These are phyloP conservation scores for Boletus speciosus DNA, from an alignment of 768 basidiomycete genomes.

Conservation along the genomic window DNA sequence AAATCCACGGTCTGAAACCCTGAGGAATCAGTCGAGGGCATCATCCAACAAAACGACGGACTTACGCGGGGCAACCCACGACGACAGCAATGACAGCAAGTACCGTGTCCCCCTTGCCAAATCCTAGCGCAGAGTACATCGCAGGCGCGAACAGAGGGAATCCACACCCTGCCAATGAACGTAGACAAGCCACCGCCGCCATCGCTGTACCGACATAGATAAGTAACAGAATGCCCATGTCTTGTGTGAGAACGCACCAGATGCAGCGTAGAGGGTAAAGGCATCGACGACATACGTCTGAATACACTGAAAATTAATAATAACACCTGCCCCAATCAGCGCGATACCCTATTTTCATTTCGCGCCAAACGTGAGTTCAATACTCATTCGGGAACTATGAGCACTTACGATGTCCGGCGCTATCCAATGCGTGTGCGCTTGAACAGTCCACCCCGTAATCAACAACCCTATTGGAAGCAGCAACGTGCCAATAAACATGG, in stretches of 20 bases:
- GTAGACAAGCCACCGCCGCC: slow-evolving; percentile 59
- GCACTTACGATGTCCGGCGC: slow-evolving; percentile 57
- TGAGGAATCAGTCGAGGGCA: slow-evolving; percentile 30
- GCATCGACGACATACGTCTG: slow-evolving; percentile 68
- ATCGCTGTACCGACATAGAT: slow-evolving; percentile 40
- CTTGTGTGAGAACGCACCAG: slow-evolving; percentile 38
- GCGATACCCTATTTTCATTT: slow-evolving; percentile 48
- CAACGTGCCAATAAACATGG: slow-evolving; percentile 56
- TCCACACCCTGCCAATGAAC: slow-evolving; percentile 65
- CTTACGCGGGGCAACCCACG: slow-evolving; percentile 55
- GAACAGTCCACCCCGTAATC: slow-evolving; percentile 67
- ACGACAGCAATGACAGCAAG: slow-evolving; percentile 56
- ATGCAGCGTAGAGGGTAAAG: slow-evolving; percentile 65
- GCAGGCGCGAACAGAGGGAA: slow-evolving; percentile 77
- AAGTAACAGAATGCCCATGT: background rate
- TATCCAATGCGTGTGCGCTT: slow-evolving; percentile 62
- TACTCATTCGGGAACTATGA: background rate
- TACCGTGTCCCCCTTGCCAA: slow-evolving; percentile 66
- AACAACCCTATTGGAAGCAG: slow-evolving; percentile 65
- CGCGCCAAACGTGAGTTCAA: background rate
- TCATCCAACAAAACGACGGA: background rate
- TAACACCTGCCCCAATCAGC: slow-evolving; percentile 53
- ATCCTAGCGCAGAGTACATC: slow-evolving; percentile 64
- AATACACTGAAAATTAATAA: slow-evolving; percentile 58
- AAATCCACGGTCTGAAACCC: slow-evolving; percentile 38